These are phyloP conservation scores for Rachicladosporium sp. DNA, from an alignment of 2,329 filamentous ascomycete genomes.

Conservation along the genomic window DNA sequence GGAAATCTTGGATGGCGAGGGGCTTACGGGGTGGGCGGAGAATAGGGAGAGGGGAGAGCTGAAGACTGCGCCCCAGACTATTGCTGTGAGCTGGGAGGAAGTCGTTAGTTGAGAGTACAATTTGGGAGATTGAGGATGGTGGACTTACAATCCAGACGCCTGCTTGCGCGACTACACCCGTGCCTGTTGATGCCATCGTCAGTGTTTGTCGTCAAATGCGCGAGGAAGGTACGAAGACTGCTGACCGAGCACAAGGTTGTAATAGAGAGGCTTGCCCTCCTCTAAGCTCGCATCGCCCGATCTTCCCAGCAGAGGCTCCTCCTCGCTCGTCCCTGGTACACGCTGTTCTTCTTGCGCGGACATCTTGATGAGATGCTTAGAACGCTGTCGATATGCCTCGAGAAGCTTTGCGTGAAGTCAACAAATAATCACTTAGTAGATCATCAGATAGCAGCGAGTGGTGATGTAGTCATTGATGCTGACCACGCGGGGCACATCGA, in stretches of 20 bases:
- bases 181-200: slow-evolving; percentile 44
- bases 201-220: slow-evolving; percentile 3
- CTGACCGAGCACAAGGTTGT: slow-evolving; percentile 65
- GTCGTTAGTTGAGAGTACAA: background rate
- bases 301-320: slow-evolving; percentile 58
- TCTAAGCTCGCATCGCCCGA: slow-evolving; percentile 63
- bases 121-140: background rate
- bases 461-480: too few relatives aligned
- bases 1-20: background rate
- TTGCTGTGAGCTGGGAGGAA: slow-evolving; percentile 46
- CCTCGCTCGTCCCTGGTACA: slow-evolving; percentile 36
- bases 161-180: slow-evolving; percentile 65
- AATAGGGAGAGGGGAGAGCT: slow-evolving; percentile 61
- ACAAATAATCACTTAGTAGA: too few relatives aligned
- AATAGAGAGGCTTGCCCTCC: slow-evolving; percentile 49
- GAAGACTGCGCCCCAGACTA: slow-evolving; percentile 70
- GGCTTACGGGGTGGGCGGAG: slow-evolving; percentile 70
- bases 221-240: slow-evolving; percentile 2
- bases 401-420: too few relatives aligned
- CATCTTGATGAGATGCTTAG: too few relatives aligned
- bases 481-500: too few relatives aligned
- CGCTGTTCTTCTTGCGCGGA: slow-evolving; percentile 38
- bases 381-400: too few relatives aligned
- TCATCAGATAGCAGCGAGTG: too few relatives aligned
- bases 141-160: slow-evolving; percentile 55